phyloP scores from a whole-genome alignment of 148 eudicot genomes.

The Vaccinium corymbosum region DNA sequence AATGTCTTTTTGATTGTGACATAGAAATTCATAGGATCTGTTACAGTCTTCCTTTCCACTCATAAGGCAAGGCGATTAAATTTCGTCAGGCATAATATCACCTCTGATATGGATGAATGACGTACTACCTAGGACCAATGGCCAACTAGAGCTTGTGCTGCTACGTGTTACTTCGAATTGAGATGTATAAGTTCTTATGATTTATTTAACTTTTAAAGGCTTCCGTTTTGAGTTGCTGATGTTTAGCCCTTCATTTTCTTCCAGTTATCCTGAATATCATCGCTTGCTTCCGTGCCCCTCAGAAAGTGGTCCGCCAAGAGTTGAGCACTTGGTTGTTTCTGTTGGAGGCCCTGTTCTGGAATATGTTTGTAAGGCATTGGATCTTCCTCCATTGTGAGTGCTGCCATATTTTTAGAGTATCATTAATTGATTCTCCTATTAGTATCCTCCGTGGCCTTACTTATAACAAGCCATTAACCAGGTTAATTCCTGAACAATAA shows the following conservation, averaged over 20 bases:
- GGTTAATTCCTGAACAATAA: constrained; percentile 11
- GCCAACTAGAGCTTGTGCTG: not conserved
- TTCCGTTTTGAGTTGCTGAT: not conserved
- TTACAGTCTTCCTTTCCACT: not conserved
- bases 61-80: not conserved
- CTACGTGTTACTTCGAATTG: not conserved
- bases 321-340: constrained; percentile 83
- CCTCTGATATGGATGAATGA: not conserved
- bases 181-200: not conserved
- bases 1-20: too few relatives aligned
- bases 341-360: constrained; percentile 76
- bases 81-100: not conserved
- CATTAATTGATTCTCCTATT: not conserved
- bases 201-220: not conserved
- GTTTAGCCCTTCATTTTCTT: constrained; percentile 4
- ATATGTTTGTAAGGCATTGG: constrained; percentile 61
- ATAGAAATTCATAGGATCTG: too few relatives aligned
- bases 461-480: constrained; percentile 3
- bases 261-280: constrained; percentile 55
- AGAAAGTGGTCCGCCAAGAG: constrained; percentile 62
- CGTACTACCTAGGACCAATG: not conserved
- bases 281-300: constrained; percentile 81
- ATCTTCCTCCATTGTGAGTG: constrained; percentile 81
- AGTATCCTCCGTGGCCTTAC: not conserved
- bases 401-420: not conserved